Evolutionary conservation across 2,329 filamentous ascomycete genomes (phyloP).

Genomic region (Aspergillus phoenicis): DNA sequence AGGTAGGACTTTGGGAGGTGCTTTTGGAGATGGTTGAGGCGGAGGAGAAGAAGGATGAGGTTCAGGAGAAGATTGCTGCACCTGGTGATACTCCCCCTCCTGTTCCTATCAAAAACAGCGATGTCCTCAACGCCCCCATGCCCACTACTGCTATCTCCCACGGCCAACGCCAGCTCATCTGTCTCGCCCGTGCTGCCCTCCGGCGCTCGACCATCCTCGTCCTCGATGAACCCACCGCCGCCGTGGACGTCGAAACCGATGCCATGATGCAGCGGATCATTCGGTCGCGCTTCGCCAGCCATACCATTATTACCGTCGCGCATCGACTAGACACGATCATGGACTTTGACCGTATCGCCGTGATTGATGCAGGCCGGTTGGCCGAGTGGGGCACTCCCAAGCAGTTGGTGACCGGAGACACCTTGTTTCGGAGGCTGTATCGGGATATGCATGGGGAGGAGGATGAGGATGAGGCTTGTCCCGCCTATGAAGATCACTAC

Average conservation of each 20-base stretch:
- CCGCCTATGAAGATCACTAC: neutral
- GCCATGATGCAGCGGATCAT: constrained; percentile 1
- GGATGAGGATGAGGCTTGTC: neutral
- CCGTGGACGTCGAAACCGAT: neutral
- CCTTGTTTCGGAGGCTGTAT: neutral
- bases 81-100: too few relatives aligned
- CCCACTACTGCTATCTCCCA: constrained; percentile 61
- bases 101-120: neutral
- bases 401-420: neutral
- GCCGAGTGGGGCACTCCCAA: neutral
- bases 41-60: neutral
- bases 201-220: neutral
- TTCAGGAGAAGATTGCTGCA: constrained; percentile 11
- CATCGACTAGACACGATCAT: neutral
- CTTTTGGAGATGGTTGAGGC: neutral
- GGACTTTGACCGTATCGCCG: neutral
- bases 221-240: neutral
- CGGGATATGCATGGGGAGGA: neutral
- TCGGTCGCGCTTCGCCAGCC: neutral
- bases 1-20: constrained; percentile 27
- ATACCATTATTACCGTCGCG: neutral
- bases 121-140: constrained; percentile 33
- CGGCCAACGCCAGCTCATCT: constrained; percentile 73
- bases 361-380: neutral
- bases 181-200: constrained; percentile 67